Evolutionary conservation across 768 basidiomycete species (phyloP).

Genomic region (Calocybe indica): DNA sequence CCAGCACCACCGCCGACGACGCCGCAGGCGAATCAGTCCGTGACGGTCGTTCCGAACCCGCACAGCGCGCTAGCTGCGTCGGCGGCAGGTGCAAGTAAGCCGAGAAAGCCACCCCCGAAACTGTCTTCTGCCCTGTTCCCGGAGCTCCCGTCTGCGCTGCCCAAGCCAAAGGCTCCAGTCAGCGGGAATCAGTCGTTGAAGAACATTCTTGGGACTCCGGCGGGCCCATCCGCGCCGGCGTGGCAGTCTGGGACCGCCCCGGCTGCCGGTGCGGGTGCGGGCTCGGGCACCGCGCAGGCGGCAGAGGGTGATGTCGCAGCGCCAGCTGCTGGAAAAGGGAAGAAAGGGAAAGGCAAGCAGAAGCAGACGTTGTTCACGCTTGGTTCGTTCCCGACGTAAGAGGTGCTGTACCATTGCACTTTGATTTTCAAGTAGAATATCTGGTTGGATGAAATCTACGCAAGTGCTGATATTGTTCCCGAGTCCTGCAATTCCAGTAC

Average conservation of each 20-base stretch:
- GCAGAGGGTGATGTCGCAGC: conserved; percentile 8
- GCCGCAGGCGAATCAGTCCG: conserved; percentile 20
- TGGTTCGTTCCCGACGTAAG: conserved; percentile 39
- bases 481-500: too few relatives aligned
- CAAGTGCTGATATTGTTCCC: too few relatives aligned
- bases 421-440: too few relatives aligned
- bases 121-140: conserved; percentile 62
- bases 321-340: conserved; percentile 36
- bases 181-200: conserved; percentile 62
- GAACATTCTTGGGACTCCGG: conserved; percentile 55
- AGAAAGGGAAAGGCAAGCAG: conserved; percentile 77
- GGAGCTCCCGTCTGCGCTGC: conserved; percentile 45
- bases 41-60: conserved; percentile 13
- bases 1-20: conserved; percentile 13
- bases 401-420: too few relatives aligned
- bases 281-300: conserved; percentile 5
- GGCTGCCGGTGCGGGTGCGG: conserved; percentile 3
- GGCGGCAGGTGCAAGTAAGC: conserved; percentile 10
- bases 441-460: too few relatives aligned
- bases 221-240: conserved; percentile 27
- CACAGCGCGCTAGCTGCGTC: not conserved
- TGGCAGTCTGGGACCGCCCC: conserved; percentile 29
- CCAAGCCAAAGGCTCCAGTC: conserved; percentile 39
- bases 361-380: conserved; percentile 80
- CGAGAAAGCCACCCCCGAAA: conserved; percentile 30